Percentiles rank a stretch among this genome's conserved stretches.
These are phyloP conservation scores for Phytophthora pinifolia DNA, from an alignment of 352 stramenopile genomes.

Conservation along the genomic window DNA sequence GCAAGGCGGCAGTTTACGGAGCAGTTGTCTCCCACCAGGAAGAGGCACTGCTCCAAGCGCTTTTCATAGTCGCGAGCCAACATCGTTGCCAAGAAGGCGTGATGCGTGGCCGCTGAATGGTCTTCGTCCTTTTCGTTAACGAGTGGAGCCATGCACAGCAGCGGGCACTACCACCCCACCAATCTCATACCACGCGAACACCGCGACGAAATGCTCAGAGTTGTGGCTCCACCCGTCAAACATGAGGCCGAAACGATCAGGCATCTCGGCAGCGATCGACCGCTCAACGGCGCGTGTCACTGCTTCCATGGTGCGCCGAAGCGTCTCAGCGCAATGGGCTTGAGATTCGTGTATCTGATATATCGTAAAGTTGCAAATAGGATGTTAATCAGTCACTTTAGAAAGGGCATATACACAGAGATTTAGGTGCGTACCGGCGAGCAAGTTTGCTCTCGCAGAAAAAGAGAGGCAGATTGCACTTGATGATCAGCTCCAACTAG, in stretches of 20 bases:
- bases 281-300: too few relatives aligned
- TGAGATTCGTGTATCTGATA: too few relatives aligned
- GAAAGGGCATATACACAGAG: too few relatives aligned
- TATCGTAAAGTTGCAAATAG: too few relatives aligned
- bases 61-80: slow-evolving; percentile 7
- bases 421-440: too few relatives aligned
- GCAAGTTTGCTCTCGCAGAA: too few relatives aligned
- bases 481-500: too few relatives aligned
- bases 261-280: background rate
- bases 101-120: background rate
- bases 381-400: too few relatives aligned
- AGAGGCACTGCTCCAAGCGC: background rate
- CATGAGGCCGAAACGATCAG: slow-evolving; percentile 5
- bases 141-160: slow-evolving; percentile 5
- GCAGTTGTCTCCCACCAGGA: slow-evolving; percentile 5
- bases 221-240: slow-evolving; percentile 13
- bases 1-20: background rate
- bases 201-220: slow-evolving; percentile 10
- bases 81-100: slow-evolving; percentile 2
- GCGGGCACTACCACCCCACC: background rate
- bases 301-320: too few relatives aligned
- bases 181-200: slow-evolving; percentile 10
- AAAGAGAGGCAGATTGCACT: too few relatives aligned
- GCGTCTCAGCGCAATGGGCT: too few relatives aligned
- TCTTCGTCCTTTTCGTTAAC: background rate